A percentile compares a stretch with the other conserved stretches of the same genome.
Evolutionary conservation across 768 basidiomycete species (phyloP).

Genomic region (Mycena chlorophos): DNA sequence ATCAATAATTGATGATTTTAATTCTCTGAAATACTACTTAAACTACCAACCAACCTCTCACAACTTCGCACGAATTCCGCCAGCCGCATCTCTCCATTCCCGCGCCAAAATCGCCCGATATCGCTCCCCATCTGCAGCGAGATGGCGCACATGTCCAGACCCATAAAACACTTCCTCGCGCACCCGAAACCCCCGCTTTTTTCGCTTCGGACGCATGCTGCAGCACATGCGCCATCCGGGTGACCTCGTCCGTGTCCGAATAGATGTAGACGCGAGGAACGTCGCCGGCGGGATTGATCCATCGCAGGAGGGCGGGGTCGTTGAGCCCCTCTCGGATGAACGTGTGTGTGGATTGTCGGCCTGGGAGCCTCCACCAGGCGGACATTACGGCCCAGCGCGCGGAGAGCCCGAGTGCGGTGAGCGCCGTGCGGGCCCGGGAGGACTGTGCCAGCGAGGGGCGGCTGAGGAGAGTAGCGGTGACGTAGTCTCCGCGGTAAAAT

Average conservation of each 20-base stretch:
- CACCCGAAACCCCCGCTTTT: not conserved
- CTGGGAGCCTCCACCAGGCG: not conserved
- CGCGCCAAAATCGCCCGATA: not conserved
- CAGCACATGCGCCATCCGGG: not conserved
- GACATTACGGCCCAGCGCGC: not conserved
- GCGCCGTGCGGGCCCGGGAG: not conserved
- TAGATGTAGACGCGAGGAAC: not conserved
- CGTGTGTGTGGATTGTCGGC: not conserved
- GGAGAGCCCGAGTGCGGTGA: not conserved
- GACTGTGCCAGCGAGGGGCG: not conserved
- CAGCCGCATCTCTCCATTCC: not conserved
- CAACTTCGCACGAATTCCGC: not conserved
- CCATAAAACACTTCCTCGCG: not conserved
- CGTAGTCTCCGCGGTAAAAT: not conserved
- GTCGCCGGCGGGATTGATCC: not conserved
- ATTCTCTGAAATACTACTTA: too few relatives aligned
- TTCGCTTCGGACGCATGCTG: not conserved
- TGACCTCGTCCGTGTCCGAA: slow-evolving; percentile 1
- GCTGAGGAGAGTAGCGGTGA: not conserved
- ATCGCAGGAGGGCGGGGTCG: not conserved
- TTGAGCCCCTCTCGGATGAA: not conserved
- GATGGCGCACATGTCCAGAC: not conserved
- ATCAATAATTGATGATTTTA: too few relatives aligned
- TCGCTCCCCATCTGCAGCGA: not conserved
- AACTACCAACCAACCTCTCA: too few relatives aligned